Base-by-base conservation (phyloP, 78 protist genomes). In the Isochrysis galbana region DNA sequence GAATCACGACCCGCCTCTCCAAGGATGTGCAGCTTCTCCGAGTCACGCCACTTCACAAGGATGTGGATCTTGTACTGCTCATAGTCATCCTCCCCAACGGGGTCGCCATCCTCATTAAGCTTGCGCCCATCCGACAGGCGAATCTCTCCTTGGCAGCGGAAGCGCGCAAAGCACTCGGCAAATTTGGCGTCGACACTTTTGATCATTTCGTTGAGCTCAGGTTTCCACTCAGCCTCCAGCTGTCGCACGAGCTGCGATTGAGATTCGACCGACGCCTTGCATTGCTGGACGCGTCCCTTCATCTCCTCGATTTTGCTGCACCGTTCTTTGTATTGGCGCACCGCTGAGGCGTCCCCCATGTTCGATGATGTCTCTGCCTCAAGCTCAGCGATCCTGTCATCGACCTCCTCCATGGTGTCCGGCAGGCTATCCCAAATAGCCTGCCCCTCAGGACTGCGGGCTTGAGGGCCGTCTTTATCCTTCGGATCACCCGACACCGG, bases 71-170 rank as follows among this genome's bases (percentile, higher is more conserved):
- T 46, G 89, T 83, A 83, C 87, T 80, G 87, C 54, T 29, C 4
- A 51, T 5, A 44, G 46, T 80, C 51, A 51, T 44, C 87, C 32
- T 5, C 55, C 21, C 54, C 55, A 10, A 25, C 87, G 25, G 23
- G 38, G 39, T 39, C 32, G 4, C 55, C 87, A 1, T 2, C 54
- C 26, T 44, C 69, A 32, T n/a, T 14, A 11, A 2, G 67, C 89
- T n/a, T 44, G 5, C 34, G 38, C n/a, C 22, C 39, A 10, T 46
- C 69, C 5, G 0, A 22, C 25, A 83, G 67, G 45, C 5, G 45
- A 14, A 97, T 95, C 36, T 96, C 96, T 45, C 98, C 98, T 0
- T 44, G 36, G 84, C 95, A 96, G 11, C 93, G 80, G 45, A 97
- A 89, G 5, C 51, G 87, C n/a, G 26, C 25, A 86, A 95, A 96